These are phyloP conservation scores for Dendryphion nanum DNA, from an alignment of 2,329 filamentous ascomycete species.

Conservation along the genomic window DNA sequence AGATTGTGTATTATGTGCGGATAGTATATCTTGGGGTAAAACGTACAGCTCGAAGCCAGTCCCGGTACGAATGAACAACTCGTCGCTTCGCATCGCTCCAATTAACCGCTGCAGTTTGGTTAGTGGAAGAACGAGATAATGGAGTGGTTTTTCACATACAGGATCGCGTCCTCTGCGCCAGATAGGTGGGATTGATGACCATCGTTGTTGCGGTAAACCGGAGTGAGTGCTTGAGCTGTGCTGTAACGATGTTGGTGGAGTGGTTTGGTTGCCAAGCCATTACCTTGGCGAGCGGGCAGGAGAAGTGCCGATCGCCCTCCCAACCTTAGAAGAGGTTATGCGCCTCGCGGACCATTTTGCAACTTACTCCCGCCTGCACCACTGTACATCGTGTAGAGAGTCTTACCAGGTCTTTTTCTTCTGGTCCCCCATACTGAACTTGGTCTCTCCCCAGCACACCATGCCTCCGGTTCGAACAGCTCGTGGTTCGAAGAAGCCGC, in stretches of 20 bases:
- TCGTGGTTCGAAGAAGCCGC: constrained; percentile 73
- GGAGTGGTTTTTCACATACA: constrained; percentile 38
- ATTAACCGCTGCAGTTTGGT: constrained; percentile 66
- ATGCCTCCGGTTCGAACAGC: constrained; percentile 77
- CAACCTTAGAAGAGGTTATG: too few species aligned
- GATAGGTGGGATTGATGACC: constrained; percentile 87
- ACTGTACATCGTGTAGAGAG: too few species aligned
- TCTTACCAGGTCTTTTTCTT: too few species aligned
- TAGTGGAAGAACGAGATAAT: constrained; percentile 8
- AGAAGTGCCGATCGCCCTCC: background rate
- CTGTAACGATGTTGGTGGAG: constrained; percentile 30
- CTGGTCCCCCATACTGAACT: too few species aligned
- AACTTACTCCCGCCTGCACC: too few species aligned
- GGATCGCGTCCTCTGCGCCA: constrained; percentile 60
- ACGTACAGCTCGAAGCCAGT: constrained; percentile 95
- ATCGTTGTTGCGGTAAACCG: constrained; percentile 52
- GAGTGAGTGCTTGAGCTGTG: constrained; percentile 16
- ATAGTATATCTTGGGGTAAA: too few species aligned
- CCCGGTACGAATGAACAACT: constrained; percentile 85
- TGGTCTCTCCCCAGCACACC: too few species aligned
- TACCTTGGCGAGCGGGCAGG: background rate
- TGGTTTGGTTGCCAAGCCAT: constrained; percentile 28
- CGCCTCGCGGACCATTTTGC: too few species aligned
- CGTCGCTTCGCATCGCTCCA: constrained; percentile 85
- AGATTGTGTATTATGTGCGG: too few species aligned